Evolutionary conservation across 1,139 yeast species (phyloP).

Genomic region (Hanseniaspora uvarum): DNA sequence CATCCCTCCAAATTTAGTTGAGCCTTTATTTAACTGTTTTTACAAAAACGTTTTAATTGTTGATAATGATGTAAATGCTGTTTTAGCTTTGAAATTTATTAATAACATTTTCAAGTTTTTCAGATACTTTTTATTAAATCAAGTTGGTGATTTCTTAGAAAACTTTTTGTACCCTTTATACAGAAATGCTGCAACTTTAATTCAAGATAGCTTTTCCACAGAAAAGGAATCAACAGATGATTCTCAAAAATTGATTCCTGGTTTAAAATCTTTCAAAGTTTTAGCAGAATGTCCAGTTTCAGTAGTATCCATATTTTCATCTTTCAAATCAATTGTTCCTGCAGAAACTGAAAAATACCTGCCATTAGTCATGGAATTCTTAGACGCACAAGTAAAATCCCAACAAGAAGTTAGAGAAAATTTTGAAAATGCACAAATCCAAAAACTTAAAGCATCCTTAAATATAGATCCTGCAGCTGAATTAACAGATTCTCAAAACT

Average conservation of each 20-base stretch:
- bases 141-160: constrained; percentile 70
- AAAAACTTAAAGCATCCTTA: constrained; percentile 43
- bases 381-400: constrained; percentile 65
- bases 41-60: constrained; percentile 45
- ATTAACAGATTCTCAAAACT: constrained; percentile 8
- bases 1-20: neutral
- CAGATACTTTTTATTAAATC: constrained; percentile 55
- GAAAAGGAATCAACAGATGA: neutral
- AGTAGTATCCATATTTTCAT: constrained; percentile 80
- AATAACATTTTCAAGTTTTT: constrained; percentile 84
- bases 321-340: constrained; percentile 67
- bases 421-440: constrained; percentile 49
- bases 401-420: constrained; percentile 59
- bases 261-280: constrained; percentile 77
- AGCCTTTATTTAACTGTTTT: constrained; percentile 7
- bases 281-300: constrained; percentile 95
- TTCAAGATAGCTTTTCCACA: constrained; percentile 46
- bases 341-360: constrained; percentile 65
- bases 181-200: constrained; percentile 68
- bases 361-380: constrained; percentile 69
- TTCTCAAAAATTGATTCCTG: neutral
- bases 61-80: constrained; percentile 95
- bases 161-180: constrained; percentile 61
- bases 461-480: neutral
- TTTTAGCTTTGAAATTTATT: constrained; percentile 76